Evolutionary conservation across 768 basidiomycete species (phyloP).

Genomic region (Exidia glandulosa): DNA sequence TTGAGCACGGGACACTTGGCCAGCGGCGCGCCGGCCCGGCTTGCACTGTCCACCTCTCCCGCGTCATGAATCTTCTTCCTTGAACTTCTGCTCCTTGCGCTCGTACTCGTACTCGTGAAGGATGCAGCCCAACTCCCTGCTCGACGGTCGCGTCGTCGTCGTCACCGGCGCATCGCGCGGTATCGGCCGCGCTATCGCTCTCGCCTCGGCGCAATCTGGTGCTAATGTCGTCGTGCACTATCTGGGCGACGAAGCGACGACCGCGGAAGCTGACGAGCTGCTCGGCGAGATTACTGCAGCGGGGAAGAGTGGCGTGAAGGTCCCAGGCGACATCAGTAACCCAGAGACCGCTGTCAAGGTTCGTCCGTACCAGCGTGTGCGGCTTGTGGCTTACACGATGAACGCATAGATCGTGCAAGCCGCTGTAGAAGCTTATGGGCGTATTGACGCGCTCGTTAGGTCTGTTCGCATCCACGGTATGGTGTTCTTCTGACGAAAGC

Average conservation of each 20-base stretch:
- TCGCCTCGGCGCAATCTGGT: conserved; percentile 57
- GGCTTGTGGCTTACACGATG: neutral
- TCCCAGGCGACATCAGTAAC: conserved; percentile 58
- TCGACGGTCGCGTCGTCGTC: conserved; percentile 43
- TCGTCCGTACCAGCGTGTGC: conserved; percentile 4
- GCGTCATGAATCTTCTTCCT: too few relatives aligned
- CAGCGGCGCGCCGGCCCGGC: too few relatives aligned
- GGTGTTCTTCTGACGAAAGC: neutral
- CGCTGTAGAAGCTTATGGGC: conserved; percentile 48
- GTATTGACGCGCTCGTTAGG: conserved; percentile 40
- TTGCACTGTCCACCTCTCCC: too few relatives aligned
- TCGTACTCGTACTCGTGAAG: too few relatives aligned
- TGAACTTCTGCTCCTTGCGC: too few relatives aligned
- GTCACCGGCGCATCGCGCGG: conserved; percentile 68
- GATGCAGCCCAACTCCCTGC: conserved; percentile 1
- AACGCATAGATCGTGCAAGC: conserved; percentile 44
- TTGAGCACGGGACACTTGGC: too few relatives aligned
- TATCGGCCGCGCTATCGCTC: conserved; percentile 59
- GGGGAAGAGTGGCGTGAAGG: conserved; percentile 30
- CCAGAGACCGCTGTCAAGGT: conserved; percentile 46
- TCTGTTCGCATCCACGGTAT: neutral
- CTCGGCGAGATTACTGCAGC: conserved; percentile 32
- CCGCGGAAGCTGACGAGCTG: conserved; percentile 35
- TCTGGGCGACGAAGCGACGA: conserved; percentile 46
- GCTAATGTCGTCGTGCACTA: conserved; percentile 60